Conservation (phyloP, 2,329 filamentous ascomycete genomes). For the Ophiostoma sp. region DNA sequence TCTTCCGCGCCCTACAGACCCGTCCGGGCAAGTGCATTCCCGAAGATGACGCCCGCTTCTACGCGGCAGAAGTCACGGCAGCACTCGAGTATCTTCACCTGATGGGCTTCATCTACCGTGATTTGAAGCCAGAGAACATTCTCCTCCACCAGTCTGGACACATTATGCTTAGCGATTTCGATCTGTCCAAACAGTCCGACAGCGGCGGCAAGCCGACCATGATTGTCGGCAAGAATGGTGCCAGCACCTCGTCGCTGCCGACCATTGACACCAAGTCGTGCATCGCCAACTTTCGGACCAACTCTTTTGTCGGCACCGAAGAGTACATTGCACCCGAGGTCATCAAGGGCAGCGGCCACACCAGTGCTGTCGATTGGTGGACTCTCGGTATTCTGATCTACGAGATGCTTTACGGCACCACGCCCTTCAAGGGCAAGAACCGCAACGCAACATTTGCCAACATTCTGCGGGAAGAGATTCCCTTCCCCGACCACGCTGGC, state of each 20-base stretch:
- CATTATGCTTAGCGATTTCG: slow-evolving; percentile 99
- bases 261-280: slow-evolving; percentile 99
- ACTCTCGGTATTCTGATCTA: slow-evolving; percentile 95
- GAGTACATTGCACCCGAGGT: slow-evolving; percentile 99
- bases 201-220: slow-evolving; percentile 94
- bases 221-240: slow-evolving; percentile 87
- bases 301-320: slow-evolving; percentile 96
- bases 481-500: slow-evolving; percentile 84
- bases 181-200: slow-evolving; percentile 95
- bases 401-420: slow-evolving; percentile 98
- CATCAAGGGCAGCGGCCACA: slow-evolving; percentile 97
- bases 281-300: slow-evolving; percentile 96
- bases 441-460: slow-evolving; percentile 97
- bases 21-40: slow-evolving; percentile 95
- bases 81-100: slow-evolving; percentile 94
- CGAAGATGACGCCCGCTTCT: slow-evolving; percentile 94
- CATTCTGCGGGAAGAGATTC: slow-evolving; percentile 90
- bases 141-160: slow-evolving; percentile 97
- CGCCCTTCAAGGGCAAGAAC: slow-evolving; percentile 99
- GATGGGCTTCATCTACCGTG: slow-evolving; percentile 99
- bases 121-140: slow-evolving; percentile 97
- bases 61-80: slow-evolving; percentile 94
- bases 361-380: slow-evolving; percentile 99
- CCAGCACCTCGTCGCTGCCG: slow-evolving; percentile 77
- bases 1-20: slow-evolving; percentile 94